Evolutionary conservation across 495 filamentous ascomycete species (phyloP), one percentile per base, ranked within the genome.

Genomic region (Cladorrhinum samala): DNA sequence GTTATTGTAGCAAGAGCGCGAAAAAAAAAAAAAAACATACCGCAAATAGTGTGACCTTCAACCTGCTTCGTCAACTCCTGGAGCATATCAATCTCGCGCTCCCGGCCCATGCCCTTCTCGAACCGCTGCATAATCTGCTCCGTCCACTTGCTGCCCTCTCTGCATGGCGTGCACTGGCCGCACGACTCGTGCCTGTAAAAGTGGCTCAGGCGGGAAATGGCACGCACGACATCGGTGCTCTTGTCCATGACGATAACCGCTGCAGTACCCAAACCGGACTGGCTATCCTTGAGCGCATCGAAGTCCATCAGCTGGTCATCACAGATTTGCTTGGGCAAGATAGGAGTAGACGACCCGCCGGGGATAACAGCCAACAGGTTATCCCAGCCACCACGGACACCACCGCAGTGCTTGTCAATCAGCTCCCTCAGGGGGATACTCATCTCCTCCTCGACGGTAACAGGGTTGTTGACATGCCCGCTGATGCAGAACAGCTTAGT

Each of bases 211-310:
- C 93, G 83, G 46, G 88, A 86, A 70, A 98, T 96, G 60, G 88
- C 87, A 52, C 92, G 86, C 50, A 98, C 88, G 43, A 98, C 87
- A 70, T 98, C 93, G 36, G 93, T 85, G 67, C 84, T 89, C 83
- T 96, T 91, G 75, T 98, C 94, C 87, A 98, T 94, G 63, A 98
- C 93, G 68, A 98, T 94, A 65, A 97, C 91, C 50, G 93, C 93
- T 5, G 93, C 93, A n/a, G 93, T 98, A 54, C 93, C 93, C 9
- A 98, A 83, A 79, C 93, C 93, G 39, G 88, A 89, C 69, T 98
- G 93, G 57, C 84, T 91, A 75, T 97, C 93, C 79, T 98, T 98
- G 49, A 98, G 81, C 17, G 88, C 92, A 68, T 98, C 93, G 68
- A 97, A 98, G 72, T 98, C 93, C 93, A 98, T 98, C 40, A 97